Conservation (phyloP, 148 eudicot species). For the Heliamphora exappendiculata region DNA sequence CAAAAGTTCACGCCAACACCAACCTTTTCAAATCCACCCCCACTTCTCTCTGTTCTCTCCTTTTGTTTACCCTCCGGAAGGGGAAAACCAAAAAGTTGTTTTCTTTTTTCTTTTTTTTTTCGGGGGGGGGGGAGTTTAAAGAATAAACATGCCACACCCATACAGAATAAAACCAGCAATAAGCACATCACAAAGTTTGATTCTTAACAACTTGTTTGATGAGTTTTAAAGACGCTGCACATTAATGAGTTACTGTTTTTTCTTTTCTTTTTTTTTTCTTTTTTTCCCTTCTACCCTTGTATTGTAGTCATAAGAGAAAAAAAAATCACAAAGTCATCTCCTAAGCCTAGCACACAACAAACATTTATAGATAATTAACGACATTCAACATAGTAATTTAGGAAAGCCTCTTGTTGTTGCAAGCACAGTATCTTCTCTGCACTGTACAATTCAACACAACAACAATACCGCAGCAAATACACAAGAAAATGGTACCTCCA, state of each 20-base stretch:
- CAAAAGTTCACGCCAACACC: neutral
- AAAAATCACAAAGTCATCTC: neutral
- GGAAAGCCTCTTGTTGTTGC: constrained; percentile 20
- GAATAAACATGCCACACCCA: neutral
- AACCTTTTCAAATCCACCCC: neutral
- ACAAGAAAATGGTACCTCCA: constrained; percentile 23
- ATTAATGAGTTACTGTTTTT: neutral
- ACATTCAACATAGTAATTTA: constrained; percentile 10
- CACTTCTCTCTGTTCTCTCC: neutral
- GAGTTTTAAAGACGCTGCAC: neutral
- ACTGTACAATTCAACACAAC: constrained; percentile 38
- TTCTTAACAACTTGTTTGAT: neutral
- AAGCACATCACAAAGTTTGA: constrained; percentile 1
- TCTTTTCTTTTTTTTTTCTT: neutral
- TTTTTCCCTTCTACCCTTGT: neutral
- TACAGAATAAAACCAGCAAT: neutral
- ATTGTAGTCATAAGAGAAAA: neutral
- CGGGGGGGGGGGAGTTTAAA: neutral
- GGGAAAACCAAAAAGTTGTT: too few relatives aligned
- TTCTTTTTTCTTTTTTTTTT: too few relatives aligned
- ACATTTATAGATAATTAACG: constrained; percentile 6
- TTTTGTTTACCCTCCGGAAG: neutral
- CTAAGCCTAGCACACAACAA: neutral
- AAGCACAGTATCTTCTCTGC: constrained; percentile 29
- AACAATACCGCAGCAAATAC: constrained; percentile 16